These are phyloP conservation scores for Verticillium dahliae DNA, from an alignment of 2,329 filamentous ascomycete species.

Conservation along the genomic window DNA sequence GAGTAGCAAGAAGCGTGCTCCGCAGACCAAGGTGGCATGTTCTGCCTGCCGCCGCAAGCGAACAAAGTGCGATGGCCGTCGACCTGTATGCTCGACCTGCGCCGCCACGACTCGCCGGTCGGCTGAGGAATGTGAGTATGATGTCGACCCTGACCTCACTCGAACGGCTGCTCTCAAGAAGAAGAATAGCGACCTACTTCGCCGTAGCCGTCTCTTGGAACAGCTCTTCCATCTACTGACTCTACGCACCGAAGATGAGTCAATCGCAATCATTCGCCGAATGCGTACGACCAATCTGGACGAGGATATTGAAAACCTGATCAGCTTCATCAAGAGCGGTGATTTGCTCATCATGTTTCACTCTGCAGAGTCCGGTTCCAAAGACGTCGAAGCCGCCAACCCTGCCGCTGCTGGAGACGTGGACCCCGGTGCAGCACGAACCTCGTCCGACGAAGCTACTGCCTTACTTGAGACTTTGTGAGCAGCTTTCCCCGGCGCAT, in stretches of 20 bases:
- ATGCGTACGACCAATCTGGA: conserved; percentile 8
- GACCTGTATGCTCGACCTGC: conserved; percentile 11
- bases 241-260: conserved; percentile 10
- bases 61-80: conserved; percentile 11
- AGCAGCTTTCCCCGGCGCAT: not conserved
- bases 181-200: conserved; percentile 9
- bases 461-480: not conserved
- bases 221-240: conserved; percentile 8
- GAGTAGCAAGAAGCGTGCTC: conserved; percentile 4
- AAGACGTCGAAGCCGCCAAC: not conserved
- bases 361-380: not conserved
- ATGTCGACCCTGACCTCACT: conserved; percentile 11
- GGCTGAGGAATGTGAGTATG: conserved; percentile 8
- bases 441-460: not conserved
- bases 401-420: not conserved
- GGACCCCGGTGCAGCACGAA: not conserved
- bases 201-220: conserved; percentile 7
- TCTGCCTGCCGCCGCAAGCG: conserved; percentile 10
- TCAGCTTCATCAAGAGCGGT: conserved; percentile 12
- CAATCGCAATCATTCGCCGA: conserved; percentile 9
- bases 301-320: conserved; percentile 6
- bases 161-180: conserved; percentile 10
- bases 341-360: conserved; percentile 4
- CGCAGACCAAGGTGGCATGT: conserved; percentile 12
- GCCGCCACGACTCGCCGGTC: conserved; percentile 3